Conservation (phyloP, 2,329 filamentous ascomycete genomes). For the Fusarium nodosum region DNA sequence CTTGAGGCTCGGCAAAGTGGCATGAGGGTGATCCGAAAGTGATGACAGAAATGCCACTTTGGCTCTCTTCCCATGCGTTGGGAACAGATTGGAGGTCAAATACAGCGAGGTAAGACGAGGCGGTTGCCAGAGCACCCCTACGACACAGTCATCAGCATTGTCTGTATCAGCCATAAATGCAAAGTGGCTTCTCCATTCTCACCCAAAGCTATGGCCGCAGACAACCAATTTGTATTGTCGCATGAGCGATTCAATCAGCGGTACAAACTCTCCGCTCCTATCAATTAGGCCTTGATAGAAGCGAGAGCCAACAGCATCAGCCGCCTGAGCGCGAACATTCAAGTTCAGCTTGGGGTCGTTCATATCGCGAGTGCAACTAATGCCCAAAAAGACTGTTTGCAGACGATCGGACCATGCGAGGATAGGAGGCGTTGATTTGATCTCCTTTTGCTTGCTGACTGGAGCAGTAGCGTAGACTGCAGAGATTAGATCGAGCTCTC, state of each 20-base stretch:
- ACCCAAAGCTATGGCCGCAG: constrained; percentile 18
- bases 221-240: neutral
- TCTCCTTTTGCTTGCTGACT: constrained; percentile 4
- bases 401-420: constrained; percentile 8
- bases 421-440: constrained; percentile 4
- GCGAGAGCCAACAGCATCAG: constrained; percentile 1
- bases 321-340: neutral
- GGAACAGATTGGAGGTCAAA: neutral
- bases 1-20: neutral
- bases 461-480: constrained; percentile 4
- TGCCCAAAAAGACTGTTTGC: neutral
- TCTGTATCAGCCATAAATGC: fast-evolving
- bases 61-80: neutral
- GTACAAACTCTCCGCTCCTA: neutral
- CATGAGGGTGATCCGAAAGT: constrained; percentile 12
- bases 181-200: neutral
- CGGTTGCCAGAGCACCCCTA: constrained; percentile 1
- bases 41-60: constrained; percentile 4
- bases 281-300: neutral
- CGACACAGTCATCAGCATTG: fast-evolving
- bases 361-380: constrained; percentile 5
- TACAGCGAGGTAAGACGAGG: constrained; percentile 2
- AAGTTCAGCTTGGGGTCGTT: neutral
- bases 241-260: constrained; percentile 1
- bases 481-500: neutral